Base-by-base conservation (phyloP, 2,329 filamentous ascomycete species). In the Parastagonospora avenae region DNA sequence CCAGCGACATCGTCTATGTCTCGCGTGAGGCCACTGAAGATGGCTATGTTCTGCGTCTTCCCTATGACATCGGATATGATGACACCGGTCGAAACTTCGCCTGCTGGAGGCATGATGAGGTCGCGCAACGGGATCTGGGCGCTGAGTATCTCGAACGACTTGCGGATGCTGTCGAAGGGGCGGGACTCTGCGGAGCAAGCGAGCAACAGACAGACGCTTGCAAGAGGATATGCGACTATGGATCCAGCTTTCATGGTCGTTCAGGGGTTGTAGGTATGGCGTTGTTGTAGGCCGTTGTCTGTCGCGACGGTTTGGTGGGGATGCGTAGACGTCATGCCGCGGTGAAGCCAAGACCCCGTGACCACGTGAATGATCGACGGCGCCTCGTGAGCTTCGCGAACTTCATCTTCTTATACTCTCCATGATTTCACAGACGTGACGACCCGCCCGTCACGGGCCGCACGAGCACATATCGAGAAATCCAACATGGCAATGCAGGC, bases 41-140 rank as follows among this genome's bases (percentile, higher is more conserved):
- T 87, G 57, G 91, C 92, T 69, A 96, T 89, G 54, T 54, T 83
- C 62, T 89, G 86, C 48, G 91, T 86, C 59, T 87, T 87, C 33
- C 89, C 88, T 59, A 97, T 86, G 30, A 96, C 87, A 74, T 97
- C 93, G 36, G 88, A 89, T 48, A 97, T 84, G 54, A 91, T 85
- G 29, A 93, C 83, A 28, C 70, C 72, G 8, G 68, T 65, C 0
- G 67, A 68, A 7, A 68, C 63, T 24, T 71, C 68, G 33, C 55
- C 64, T 8, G 66, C 47, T 7, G 65, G 60, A 16, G 66, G 45
- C 72, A 74, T 73, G 41, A 56, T 60, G 51, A 55, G 54, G 45
- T 66, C 54, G 49, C 43, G 54, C 11, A 73, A 54, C 6, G 67
- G 71, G 35, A 57, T 60, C 47, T 73, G 71, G 16, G 66, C 51